phyloP scores from a whole-genome alignment of 306 rosid genomes.

The Trifolium fragiferum region DNA sequence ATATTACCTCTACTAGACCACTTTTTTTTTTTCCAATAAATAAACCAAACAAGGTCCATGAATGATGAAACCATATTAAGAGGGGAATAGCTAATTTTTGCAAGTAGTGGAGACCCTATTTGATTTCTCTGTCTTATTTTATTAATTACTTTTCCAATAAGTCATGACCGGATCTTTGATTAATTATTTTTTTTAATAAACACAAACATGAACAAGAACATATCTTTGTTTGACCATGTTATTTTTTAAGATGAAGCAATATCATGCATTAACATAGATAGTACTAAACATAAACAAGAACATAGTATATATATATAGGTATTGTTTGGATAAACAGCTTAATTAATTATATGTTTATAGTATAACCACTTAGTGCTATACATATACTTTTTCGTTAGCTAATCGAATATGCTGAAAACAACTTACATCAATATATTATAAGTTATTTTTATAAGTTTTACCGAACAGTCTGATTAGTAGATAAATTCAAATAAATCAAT shows the following conservation, averaged over 20 bases:
- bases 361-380: neutral
- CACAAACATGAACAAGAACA: conserved; percentile 30
- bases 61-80: conserved; percentile 2
- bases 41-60: conserved; percentile 30
- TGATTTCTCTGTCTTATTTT: conserved; percentile 32
- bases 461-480: neutral
- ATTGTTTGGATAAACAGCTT: neutral
- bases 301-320: neutral
- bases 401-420: neutral
- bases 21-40: neutral
- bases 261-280: neutral
- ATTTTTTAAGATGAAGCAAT: conserved; percentile 29
- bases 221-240: conserved; percentile 35
- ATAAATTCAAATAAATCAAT: neutral
- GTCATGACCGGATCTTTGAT: conserved; percentile 32
- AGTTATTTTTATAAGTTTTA: no score
- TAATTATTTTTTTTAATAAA: conserved; percentile 30
- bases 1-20: neutral
- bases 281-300: no score
- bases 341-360: neutral
- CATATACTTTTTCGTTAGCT: neutral
- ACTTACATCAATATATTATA: no score
- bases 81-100: neutral
- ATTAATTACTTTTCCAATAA: conserved; percentile 29
- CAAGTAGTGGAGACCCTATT: conserved; percentile 35